phyloP scores from a whole-genome alignment of 1,284 basidiomycete species.

The Rhodotorula sp. region DNA sequence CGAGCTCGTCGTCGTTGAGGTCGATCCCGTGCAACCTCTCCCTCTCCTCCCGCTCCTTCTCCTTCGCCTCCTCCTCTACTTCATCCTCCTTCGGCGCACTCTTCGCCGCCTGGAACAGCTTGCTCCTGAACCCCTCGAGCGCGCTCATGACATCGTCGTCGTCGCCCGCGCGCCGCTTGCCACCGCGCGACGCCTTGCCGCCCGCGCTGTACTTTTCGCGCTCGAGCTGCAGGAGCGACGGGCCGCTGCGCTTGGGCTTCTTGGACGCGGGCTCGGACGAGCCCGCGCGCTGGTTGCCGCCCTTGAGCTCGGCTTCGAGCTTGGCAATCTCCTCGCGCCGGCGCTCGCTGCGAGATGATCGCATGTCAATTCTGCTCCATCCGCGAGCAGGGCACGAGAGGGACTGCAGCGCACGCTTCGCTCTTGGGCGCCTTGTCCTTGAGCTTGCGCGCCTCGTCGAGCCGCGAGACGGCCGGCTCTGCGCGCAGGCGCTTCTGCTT shows the following conservation, averaged over 20 bases:
- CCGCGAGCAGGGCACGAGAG: not conserved
- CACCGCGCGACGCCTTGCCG: slow-evolving; percentile 2
- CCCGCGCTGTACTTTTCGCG: slow-evolving; percentile 42
- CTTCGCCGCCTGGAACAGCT: slow-evolving; percentile 34
- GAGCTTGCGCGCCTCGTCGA: slow-evolving; percentile 67
- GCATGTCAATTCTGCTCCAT: not conserved
- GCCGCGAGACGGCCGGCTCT: slow-evolving; percentile 17
- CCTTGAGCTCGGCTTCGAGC: slow-evolving; percentile 76
- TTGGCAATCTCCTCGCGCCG: slow-evolving; percentile 77
- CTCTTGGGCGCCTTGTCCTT: slow-evolving; percentile 60
- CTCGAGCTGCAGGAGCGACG: slow-evolving; percentile 45
- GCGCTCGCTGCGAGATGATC: slow-evolving; percentile 56
- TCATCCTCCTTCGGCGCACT: slow-evolving; percentile 19
- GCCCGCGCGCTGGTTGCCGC: not conserved
- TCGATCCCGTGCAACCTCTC: slow-evolving; percentile 25
- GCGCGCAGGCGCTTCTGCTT: slow-evolving; percentile 10
- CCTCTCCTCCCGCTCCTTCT: slow-evolving; percentile 16
- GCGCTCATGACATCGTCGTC: slow-evolving; percentile 38
- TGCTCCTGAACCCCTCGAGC: slow-evolving; percentile 41
- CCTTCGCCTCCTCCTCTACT: slow-evolving; percentile 21
- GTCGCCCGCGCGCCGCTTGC: slow-evolving; percentile 32
- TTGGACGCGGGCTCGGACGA: not conserved
- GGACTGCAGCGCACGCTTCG: slow-evolving; percentile 18
- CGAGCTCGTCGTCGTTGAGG: slow-evolving; percentile 33
- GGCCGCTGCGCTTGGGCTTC: slow-evolving; percentile 33